Conservation (phyloP, 1,284 basidiomycete species). For the Anthracocystis panici-leucophaei region DNA sequence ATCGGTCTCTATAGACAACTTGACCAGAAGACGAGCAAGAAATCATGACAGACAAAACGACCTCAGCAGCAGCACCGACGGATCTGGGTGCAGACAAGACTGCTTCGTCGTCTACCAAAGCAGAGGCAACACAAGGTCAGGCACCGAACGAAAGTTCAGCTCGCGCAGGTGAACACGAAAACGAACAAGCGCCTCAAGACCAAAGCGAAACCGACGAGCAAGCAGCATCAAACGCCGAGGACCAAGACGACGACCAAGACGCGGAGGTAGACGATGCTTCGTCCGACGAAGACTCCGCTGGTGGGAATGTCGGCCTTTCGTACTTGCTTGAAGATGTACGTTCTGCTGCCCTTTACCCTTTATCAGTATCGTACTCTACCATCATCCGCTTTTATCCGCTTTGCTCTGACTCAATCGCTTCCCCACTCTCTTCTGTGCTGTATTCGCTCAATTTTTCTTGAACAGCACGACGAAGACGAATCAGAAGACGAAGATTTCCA, state of each 20-base stretch:
- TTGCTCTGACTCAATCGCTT: too few relatives aligned
- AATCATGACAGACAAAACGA: constrained; percentile 7
- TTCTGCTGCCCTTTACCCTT: not conserved
- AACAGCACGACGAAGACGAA: constrained; percentile 37
- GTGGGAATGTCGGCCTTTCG: constrained; percentile 25
- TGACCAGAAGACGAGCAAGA: not conserved
- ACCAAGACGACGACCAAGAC: constrained; percentile 14
- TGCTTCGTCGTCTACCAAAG: not conserved
- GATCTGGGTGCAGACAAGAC: not conserved
- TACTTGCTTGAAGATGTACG: constrained; percentile 43
- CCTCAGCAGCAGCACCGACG: not conserved
- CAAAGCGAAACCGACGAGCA: not conserved
- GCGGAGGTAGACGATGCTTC: constrained; percentile 1
- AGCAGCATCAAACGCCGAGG: constrained; percentile 2
- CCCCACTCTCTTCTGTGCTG: too few relatives aligned
- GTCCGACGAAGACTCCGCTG: constrained; percentile 8
- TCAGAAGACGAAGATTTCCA: constrained; percentile 38
- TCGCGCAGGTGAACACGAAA: not conserved
- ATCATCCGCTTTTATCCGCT: too few relatives aligned
- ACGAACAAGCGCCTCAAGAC: constrained; percentile 1
- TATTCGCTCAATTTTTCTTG: too few relatives aligned
- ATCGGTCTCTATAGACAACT: not conserved
- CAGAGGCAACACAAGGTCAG: not conserved
- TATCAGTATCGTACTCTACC: too few relatives aligned
- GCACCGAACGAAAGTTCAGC: not conserved